A percentile compares a stretch with the other conserved stretches of the same genome.
Evolutionary conservation across 1,139 yeast genomes (phyloP).

Genomic region (Magnusiomyces ingens): DNA sequence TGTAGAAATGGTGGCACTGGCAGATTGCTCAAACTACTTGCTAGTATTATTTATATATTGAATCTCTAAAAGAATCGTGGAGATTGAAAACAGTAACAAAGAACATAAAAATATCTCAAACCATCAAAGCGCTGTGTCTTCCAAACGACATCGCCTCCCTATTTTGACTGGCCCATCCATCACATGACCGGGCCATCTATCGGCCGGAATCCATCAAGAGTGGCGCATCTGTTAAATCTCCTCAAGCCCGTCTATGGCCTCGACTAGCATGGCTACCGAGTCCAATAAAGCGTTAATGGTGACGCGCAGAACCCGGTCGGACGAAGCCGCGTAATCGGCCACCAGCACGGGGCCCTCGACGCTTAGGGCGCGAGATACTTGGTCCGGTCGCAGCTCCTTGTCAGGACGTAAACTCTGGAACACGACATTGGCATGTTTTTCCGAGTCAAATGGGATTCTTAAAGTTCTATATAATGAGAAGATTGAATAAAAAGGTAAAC

Average conservation of each 20-base stretch:
- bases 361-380: slow-evolving; percentile 24
- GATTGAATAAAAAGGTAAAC: too few relatives aligned
- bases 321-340: slow-evolving; percentile 46
- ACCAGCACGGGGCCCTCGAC: slow-evolving; percentile 31
- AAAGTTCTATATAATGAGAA: not conserved
- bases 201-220: too few relatives aligned
- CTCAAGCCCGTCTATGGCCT: slow-evolving; percentile 58
- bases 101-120: too few relatives aligned
- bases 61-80: too few relatives aligned
- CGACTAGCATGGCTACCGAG: slow-evolving; percentile 54
- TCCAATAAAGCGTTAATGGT: slow-evolving; percentile 64
- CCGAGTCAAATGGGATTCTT: slow-evolving; percentile 55
- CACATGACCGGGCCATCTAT: too few relatives aligned
- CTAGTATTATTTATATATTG: too few relatives aligned
- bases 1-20: too few relatives aligned
- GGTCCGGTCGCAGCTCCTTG: slow-evolving; percentile 61
- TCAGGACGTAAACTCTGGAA: slow-evolving; percentile 58
- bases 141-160: too few relatives aligned
- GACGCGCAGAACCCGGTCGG: slow-evolving; percentile 61
- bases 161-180: too few relatives aligned
- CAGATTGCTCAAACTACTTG: too few relatives aligned
- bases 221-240: not conserved
- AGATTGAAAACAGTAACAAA: too few relatives aligned
- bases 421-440: slow-evolving; percentile 59
- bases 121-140: too few relatives aligned